A percentile compares a stretch with the other conserved stretches of the same genome.
phyloP scores from a whole-genome alignment of 2,329 filamentous ascomycete species.

The Trichophyton verrucosum region DNA sequence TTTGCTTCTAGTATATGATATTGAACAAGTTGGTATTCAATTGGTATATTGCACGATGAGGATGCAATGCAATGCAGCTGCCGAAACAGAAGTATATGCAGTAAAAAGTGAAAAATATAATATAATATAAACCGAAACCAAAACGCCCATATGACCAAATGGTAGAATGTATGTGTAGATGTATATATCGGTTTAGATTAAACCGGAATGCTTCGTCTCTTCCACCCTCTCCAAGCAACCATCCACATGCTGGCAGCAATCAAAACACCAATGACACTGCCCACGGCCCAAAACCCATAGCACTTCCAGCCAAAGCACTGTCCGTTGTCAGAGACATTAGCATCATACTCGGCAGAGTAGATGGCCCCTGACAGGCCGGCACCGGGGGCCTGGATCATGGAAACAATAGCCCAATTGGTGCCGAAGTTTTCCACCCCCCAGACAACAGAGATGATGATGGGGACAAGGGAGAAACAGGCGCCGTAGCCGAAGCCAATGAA shows the following conservation, averaged over 20 bases:
- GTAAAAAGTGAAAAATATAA: too few species aligned
- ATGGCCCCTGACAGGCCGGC: constrained; percentile 81
- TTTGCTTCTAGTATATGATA: too few species aligned
- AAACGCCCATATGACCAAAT: too few species aligned
- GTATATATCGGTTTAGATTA: constrained; percentile 16
- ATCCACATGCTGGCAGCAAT: constrained; percentile 58
- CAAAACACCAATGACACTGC: constrained; percentile 57
- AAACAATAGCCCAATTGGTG: constrained; percentile 93
- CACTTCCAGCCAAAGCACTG: constrained; percentile 74
- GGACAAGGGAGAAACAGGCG: constrained; percentile 75
- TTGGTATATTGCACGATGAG: too few species aligned
- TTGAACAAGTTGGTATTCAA: too few species aligned
- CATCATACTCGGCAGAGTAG: constrained; percentile 50
- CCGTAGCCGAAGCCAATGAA: constrained; percentile 86
- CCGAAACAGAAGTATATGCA: too few species aligned
- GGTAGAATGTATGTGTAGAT: background rate
- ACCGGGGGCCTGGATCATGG: constrained; percentile 77
- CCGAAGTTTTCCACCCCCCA: constrained; percentile 99
- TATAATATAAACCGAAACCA: too few species aligned
- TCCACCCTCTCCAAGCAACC: constrained; percentile 82
- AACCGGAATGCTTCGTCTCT: constrained; percentile 59
- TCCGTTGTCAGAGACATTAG: constrained; percentile 28
- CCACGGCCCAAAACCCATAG: constrained; percentile 86
- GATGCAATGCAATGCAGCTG: too few species aligned
- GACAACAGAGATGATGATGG: constrained; percentile 89